Conservation (phyloP, 352 stramenopile species). For the Globisporangium middletonii region DNA sequence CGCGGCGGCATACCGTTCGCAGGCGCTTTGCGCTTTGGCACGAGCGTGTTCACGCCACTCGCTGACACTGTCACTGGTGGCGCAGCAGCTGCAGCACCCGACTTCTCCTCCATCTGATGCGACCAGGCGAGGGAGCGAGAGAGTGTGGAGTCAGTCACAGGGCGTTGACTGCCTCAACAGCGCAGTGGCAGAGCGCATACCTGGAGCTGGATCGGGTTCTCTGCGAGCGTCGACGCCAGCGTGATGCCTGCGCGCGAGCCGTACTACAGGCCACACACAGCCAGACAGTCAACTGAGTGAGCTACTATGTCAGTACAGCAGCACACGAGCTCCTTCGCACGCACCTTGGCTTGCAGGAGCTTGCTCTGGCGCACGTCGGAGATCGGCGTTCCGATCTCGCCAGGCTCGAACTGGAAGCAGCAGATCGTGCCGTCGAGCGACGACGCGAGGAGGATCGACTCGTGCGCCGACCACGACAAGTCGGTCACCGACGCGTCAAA, state of each 20-base stretch:
- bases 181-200: constrained; percentile 15
- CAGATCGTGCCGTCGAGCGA: constrained; percentile 82
- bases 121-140: not conserved
- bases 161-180: not conserved
- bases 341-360: constrained; percentile 69
- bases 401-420: constrained; percentile 65
- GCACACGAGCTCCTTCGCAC: too few species aligned
- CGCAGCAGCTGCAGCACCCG: constrained; percentile 10
- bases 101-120: constrained; percentile 64
- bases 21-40: constrained; percentile 60
- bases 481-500: constrained; percentile 84
- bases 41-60: constrained; percentile 36
- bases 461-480: constrained; percentile 55
- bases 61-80: not conserved
- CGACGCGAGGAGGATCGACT: constrained; percentile 59
- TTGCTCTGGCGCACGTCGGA: constrained; percentile 74
- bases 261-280: too few species aligned
- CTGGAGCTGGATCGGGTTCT: constrained; percentile 78
- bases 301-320: too few species aligned
- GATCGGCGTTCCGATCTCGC: constrained; percentile 67
- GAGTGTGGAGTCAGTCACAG: not conserved
- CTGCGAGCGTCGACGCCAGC: constrained; percentile 66
- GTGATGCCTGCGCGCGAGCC: constrained; percentile 75
- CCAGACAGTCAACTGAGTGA: too few species aligned
- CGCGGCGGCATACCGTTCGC: constrained; percentile 9